Evolutionary conservation across 257 asterid genomes (phyloP), one percentile per base, ranked within the genome.

Genomic region (Nemophila menziesii): DNA sequence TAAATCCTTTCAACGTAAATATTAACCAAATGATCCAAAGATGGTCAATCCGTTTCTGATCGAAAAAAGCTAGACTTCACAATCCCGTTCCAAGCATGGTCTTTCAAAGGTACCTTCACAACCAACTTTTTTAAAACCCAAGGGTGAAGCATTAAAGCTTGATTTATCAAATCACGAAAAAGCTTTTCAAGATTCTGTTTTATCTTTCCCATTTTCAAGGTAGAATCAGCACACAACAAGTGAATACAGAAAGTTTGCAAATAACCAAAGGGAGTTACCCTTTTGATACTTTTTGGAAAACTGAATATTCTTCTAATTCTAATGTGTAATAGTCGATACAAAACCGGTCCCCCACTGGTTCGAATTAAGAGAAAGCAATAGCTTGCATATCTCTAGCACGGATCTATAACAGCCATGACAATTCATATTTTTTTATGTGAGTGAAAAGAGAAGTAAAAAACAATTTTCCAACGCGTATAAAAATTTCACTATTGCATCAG

Each of bases 71-170:
- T 62, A 46, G 75, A 70, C 61, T 74, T 56, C 27, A 80, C 62
- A 45, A 83, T 22, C 20, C 48, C 51, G 26, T 55, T 61, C 95
- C 95, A 89, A 16, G 44, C 69, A 51, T 73, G 78, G 34, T 80
- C 93, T 55, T 80, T 89, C 16, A 89, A 54, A 24, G 97, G 93
- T 36, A 89, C 97, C 74, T 89, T 89, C 11, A 12, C 79, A 49
- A 74, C 92, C 62, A 89, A 46, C 53, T 83, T 83, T 55, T 60
- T 78, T 68, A 89, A 52, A 34, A 78, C 80, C 11, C 86, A 59
- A 19, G 93, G 97, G 51, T 89, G 86, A 58, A 89, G 80, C 93
- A 83, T 73, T 83, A 89, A 63, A 20, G 97, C 95, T 69, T 89
- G 95, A 68, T 69, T 89, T 93, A 89, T 80, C 43, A 89, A 84